Conservation (phyloP, 2,329 filamentous ascomycete species). For the Cordyceps cicadae region DNA sequence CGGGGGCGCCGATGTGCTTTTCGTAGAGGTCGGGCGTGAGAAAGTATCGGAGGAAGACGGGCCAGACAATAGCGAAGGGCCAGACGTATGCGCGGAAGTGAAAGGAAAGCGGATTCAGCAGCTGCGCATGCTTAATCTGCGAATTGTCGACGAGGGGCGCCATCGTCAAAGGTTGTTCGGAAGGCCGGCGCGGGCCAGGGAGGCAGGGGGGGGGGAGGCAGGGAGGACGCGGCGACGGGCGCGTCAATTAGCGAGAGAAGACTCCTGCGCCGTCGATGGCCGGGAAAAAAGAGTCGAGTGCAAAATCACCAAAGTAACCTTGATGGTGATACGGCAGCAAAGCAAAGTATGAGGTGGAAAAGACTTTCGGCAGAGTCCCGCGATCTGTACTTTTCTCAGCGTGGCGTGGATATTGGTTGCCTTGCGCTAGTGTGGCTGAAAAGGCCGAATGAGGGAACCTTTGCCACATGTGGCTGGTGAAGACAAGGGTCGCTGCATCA, state of each 20-base stretch:
- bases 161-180: slow-evolving; percentile 33
- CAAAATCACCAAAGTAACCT: neutral
- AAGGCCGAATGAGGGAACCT: neutral
- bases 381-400: slow-evolving; percentile 13
- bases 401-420: slow-evolving; percentile 3
- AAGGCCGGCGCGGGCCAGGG: slow-evolving; percentile 6
- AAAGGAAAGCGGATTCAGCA: slow-evolving; percentile 77
- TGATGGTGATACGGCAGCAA: slow-evolving; percentile 5
- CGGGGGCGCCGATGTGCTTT: slow-evolving; percentile 81
- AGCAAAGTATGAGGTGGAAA: slow-evolving; percentile 6
- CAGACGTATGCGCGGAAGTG: slow-evolving; percentile 83
- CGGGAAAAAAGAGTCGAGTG: neutral
- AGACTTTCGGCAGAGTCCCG: slow-evolving; percentile 1
- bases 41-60: slow-evolving; percentile 82
- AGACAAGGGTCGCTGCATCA: neutral
- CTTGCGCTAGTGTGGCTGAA: slow-evolving; percentile 4
- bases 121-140: slow-evolving; percentile 79
- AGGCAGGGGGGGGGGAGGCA: neutral
- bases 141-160: slow-evolving; percentile 81
- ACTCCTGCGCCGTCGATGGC: neutral
- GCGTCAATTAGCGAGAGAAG: neutral
- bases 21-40: slow-evolving; percentile 77
- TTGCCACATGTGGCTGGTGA: neutral
- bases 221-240: neutral
- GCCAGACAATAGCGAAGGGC: slow-evolving; percentile 90